phyloP scores from a whole-genome alignment of 257 asterid species.

The Asclepias syriaca region DNA sequence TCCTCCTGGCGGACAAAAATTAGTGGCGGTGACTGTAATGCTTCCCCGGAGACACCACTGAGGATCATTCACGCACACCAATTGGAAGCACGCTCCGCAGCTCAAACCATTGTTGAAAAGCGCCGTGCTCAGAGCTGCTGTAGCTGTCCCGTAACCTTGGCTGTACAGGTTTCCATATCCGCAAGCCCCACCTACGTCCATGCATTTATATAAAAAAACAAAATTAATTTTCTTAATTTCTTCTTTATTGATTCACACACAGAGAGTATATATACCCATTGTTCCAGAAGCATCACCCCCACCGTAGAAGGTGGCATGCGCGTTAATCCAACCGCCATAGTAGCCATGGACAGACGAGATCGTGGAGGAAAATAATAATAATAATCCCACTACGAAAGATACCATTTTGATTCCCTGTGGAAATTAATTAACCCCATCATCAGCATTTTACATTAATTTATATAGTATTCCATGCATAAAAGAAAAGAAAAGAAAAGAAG shows the following conservation, averaged over 20 bases:
- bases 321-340: slow-evolving; percentile 80
- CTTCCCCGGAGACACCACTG: slow-evolving; percentile 58
- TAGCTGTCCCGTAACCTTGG: slow-evolving; percentile 70
- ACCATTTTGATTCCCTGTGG: slow-evolving; percentile 23
- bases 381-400: slow-evolving; percentile 27
- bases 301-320: slow-evolving; percentile 92
- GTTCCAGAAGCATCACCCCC: slow-evolving; percentile 98
- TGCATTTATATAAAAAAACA: no score
- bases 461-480: no score
- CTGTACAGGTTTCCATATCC: slow-evolving; percentile 91
- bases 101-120: slow-evolving; percentile 76
- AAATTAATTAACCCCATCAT: no score
- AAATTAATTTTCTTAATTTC: not conserved
- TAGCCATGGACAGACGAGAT: slow-evolving; percentile 38
- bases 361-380: slow-evolving; percentile 16
- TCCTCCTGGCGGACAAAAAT: slow-evolving; percentile 94
- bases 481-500: no score
- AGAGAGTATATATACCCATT: slow-evolving; percentile 47
- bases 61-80: slow-evolving; percentile 57
- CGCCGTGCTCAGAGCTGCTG: slow-evolving; percentile 85
- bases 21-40: slow-evolving; percentile 78
- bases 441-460: no score
- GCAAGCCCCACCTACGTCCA: slow-evolving; percentile 73
- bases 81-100: slow-evolving; percentile 71
- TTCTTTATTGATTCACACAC: not conserved